Base-by-base conservation (phyloP, 495 filamentous ascomycete genomes). In the Elasticomyces elasticus region DNA sequence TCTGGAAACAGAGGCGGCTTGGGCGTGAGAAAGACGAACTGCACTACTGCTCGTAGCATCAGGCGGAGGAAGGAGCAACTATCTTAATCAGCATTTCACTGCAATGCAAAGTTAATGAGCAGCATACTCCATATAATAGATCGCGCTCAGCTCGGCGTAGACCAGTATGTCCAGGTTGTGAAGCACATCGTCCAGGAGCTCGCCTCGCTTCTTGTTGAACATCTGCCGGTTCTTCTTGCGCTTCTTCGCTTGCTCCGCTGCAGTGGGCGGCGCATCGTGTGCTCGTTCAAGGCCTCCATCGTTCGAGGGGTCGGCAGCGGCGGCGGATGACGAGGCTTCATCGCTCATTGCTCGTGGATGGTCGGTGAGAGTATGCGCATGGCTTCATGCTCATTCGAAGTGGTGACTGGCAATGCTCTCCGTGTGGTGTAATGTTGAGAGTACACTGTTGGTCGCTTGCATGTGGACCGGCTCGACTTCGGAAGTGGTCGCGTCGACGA, bases 81-180 rank as follows among this genome's bases (percentile, higher is more conserved):
- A n/a, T 62, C 42, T 52, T 9, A 38, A 19, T 23, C 24, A 45
- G 42, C 42, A 2, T 11, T 45, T 17, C 4, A 12, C 27, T 17
- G 19, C 9, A 12, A 1, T 49, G 25, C 22, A 2, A 28, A 27
- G 11, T 7, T 17, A 47, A 24, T 27, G 19, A 2, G 23, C 17
- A 13, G 54, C 85, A 60, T 72, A 94, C 89, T 95, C 89, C 79
- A 94, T 84, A 67, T 92, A 94, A 71, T 95, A 95, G 53, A 94
- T 61, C 37, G 83, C 78, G 35, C 85, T 86, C 28, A 94, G 72
- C 71, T 94, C 79, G 54, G 82, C 82, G 64, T 88, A 89, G 27
- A 89, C 79, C n/a, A 89, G 54, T 59, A 83, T 83, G 68, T 95
- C 89, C 43, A 94, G 72, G 62, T 80, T 83, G 53, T 78, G 76